Evolutionary conservation across 202 grass and related monocot genomes (phyloP).

Genomic region (Panicum virgatum): DNA sequence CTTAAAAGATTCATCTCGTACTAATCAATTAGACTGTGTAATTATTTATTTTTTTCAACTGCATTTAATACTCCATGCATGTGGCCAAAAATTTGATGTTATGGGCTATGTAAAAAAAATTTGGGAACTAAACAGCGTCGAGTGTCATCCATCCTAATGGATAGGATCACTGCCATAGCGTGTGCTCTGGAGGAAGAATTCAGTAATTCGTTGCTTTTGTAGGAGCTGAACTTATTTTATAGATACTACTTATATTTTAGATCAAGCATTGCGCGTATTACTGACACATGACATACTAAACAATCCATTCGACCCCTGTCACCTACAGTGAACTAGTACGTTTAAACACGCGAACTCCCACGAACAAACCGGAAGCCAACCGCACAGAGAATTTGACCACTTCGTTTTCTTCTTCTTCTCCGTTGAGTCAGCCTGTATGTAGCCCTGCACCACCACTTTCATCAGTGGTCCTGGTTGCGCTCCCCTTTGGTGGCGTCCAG

Average conservation of each 20-base stretch:
- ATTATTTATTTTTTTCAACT: no score
- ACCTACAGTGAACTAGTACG: background rate
- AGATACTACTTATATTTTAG: background rate
- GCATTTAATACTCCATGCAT: no score
- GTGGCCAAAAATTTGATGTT: no score
- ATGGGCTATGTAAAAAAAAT: no score
- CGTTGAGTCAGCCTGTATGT: no score
- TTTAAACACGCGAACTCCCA: background rate
- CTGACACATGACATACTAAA: background rate
- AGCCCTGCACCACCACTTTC: background rate
- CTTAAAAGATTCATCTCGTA: no score
- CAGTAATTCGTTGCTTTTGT: background rate
- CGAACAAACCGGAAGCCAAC: background rate
- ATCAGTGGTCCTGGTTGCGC: background rate
- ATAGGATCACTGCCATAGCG: no score
- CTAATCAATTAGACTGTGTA: no score
- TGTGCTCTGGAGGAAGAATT: no score
- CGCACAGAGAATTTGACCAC: background rate
- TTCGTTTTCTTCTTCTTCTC: background rate
- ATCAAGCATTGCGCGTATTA: background rate
- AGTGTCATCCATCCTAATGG: no score
- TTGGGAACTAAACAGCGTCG: no score
- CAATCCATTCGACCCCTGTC: background rate
- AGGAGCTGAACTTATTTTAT: background rate
- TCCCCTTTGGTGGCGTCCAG: conserved; percentile 17